Evolutionary conservation across 495 filamentous ascomycete genomes (phyloP).

Genomic region (Hapsidospora chrysogenum): DNA sequence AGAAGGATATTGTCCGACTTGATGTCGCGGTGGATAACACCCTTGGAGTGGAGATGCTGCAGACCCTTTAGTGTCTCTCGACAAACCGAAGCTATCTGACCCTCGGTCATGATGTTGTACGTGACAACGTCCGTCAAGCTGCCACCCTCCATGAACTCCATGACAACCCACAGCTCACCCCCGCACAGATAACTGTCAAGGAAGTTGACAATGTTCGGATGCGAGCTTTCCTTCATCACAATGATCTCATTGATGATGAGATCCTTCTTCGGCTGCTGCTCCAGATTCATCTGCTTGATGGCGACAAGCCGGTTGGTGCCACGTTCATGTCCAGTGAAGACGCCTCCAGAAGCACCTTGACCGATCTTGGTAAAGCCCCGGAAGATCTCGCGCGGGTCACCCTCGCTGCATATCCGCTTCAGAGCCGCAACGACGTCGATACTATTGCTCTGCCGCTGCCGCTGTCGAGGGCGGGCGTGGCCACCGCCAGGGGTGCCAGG

Average conservation of each 20-base stretch:
- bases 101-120: slow-evolving; percentile 96
- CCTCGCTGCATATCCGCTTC: slow-evolving; percentile 74
- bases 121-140: slow-evolving; percentile 96
- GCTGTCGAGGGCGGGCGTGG: slow-evolving; percentile 54
- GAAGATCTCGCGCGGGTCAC: slow-evolving; percentile 77
- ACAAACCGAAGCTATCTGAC: slow-evolving; percentile 91
- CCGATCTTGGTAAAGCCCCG: slow-evolving; percentile 86
- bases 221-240: slow-evolving; percentile 97
- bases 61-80: slow-evolving; percentile 83
- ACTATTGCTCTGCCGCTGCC: slow-evolving; percentile 49
- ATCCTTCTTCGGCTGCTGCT: slow-evolving; percentile 97
- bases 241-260: slow-evolving; percentile 97
- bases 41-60: slow-evolving; percentile 92
- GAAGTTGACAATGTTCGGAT: slow-evolving; percentile 98
- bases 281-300: slow-evolving; percentile 99
- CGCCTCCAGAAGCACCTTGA: slow-evolving; percentile 91
- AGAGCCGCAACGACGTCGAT: slow-evolving; percentile 73
- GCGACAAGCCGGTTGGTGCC: slow-evolving; percentile 76
- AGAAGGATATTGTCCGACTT: slow-evolving; percentile 97
- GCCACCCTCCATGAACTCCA: slow-evolving; percentile 99
- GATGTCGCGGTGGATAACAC: slow-evolving; percentile 95
- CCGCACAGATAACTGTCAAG: slow-evolving; percentile 85
- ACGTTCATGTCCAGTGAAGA: slow-evolving; percentile 80
- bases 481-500: slow-evolving; percentile 1
- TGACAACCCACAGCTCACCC: slow-evolving; percentile 93